phyloP scores from a whole-genome alignment of 306 rosid genomes.

The Mucuna pruriens region DNA sequence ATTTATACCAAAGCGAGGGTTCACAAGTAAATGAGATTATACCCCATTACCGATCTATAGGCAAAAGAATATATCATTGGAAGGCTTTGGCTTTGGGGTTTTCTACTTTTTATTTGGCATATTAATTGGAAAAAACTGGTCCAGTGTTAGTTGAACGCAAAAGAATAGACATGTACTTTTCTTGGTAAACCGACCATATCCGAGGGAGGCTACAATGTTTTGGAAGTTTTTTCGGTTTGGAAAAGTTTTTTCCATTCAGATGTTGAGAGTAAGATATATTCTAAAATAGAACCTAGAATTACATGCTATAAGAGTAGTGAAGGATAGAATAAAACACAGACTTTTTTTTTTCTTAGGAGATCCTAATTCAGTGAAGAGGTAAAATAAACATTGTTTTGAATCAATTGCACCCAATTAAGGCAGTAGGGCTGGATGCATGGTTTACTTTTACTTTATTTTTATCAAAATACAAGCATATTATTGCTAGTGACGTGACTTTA shows the following conservation, averaged over 20 bases:
- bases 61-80: conserved; percentile 17
- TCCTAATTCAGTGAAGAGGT: neutral
- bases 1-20: conserved; percentile 37
- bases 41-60: conserved; percentile 9
- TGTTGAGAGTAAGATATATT: neutral
- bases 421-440: neutral
- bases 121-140: neutral
- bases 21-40: conserved; percentile 27
- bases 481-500: neutral
- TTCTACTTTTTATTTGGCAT: conserved; percentile 9
- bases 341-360: neutral
- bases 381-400: neutral
- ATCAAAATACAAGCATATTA: neutral
- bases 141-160: neutral
- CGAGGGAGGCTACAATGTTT: conserved; percentile 2
- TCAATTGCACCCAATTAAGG: neutral
- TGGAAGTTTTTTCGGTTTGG: conserved; percentile 21
- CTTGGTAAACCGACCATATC: conserved; percentile 31
- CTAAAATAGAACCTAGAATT: neutral
- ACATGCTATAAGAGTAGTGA: neutral
- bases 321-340: neutral
- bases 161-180: neutral
- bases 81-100: neutral
- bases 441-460: neutral
- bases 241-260: neutral